Conservation (phyloP, 768 basidiomycete genomes). For the Daedaleopsis sinensis region DNA sequence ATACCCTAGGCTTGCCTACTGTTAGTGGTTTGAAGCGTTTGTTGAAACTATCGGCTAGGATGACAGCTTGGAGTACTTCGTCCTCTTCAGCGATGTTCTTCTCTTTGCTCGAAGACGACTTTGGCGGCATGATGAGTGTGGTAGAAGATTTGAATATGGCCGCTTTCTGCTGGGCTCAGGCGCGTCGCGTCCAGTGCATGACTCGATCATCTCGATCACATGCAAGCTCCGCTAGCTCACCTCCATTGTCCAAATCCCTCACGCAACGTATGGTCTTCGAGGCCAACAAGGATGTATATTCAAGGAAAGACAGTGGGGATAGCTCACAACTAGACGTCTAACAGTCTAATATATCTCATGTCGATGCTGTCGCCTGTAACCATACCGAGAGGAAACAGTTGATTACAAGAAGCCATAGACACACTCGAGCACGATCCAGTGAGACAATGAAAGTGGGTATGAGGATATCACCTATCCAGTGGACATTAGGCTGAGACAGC, state of each 20-base stretch:
- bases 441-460: slow-evolving; percentile 49
- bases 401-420: slow-evolving; percentile 65
- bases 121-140: slow-evolving; percentile 60
- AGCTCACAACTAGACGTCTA: slow-evolving; percentile 5
- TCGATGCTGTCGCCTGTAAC: slow-evolving; percentile 13
- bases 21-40: slow-evolving; percentile 92
- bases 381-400: slow-evolving; percentile 16
- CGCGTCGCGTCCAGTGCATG: neutral
- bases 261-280: neutral
- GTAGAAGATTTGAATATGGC: slow-evolving; percentile 3
- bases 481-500: slow-evolving; percentile 59
- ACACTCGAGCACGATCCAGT: slow-evolving; percentile 54
- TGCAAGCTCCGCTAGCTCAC: neutral
- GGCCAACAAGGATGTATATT: slow-evolving; percentile 8
- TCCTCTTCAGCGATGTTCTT: slow-evolving; percentile 73
- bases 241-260: neutral
- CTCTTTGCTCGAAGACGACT: slow-evolving; percentile 59
- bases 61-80: slow-evolving; percentile 90
- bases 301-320: slow-evolving; percentile 15
- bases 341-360: slow-evolving; percentile 7
- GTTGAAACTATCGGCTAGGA: slow-evolving; percentile 97
- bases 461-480: slow-evolving; percentile 29
- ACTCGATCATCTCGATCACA: slow-evolving; percentile 17
- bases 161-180: neutral
- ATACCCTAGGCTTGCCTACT: slow-evolving; percentile 80